Evolutionary conservation across 345 rosid species (phyloP), one percentile per base, ranked within the genome.

Genomic region (Zanthoxylum bungeanum): DNA sequence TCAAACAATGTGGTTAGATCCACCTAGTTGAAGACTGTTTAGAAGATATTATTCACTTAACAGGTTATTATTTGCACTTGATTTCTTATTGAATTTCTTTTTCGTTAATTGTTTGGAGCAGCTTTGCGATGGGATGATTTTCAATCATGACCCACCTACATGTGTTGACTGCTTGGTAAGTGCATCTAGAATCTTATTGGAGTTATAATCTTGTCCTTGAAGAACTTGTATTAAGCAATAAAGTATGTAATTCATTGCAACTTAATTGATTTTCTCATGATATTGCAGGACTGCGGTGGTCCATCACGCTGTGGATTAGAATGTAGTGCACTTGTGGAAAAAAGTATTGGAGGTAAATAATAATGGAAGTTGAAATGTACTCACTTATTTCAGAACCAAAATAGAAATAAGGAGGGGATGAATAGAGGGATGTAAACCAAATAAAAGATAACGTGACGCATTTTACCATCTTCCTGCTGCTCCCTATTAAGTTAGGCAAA

Each of bases 101-200:
- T 27, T 57, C 16, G 36, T 68, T 75, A 73, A 65, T 63, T 75
- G 5, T 60, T 39, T 82, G 86, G 91, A 72, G 80, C 98, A 96
- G 99, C 92, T 93, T 73, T 96, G 98, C 49, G 76, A 77, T 73
- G 72, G 88, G 75, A 84, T 96, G 94, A 75, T 91, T 75, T 96
- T 96, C 87, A 96, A 93, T 85, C 98, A 96, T 1, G 87, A 89
- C 47, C 89, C 83, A 17, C 99, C 99, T 65, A 83, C 76, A 85
- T 96, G 99, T 68, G 80, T 82, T 77, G 87, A 79, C 70, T 96
- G 99, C 67, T 70, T 63, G 86, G 99, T 96, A 87, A 84, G 34
- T 75, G 47, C 73, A 75, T 75, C 60, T 46, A 72, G n/a, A 51
- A 44, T 27, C 78, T 77, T 31, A 69, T 68, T 51, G 25, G 22